These are phyloP conservation scores for Protomyces pachydermus DNA, from an alignment of 1,139 yeast species.

Conservation along the genomic window DNA sequence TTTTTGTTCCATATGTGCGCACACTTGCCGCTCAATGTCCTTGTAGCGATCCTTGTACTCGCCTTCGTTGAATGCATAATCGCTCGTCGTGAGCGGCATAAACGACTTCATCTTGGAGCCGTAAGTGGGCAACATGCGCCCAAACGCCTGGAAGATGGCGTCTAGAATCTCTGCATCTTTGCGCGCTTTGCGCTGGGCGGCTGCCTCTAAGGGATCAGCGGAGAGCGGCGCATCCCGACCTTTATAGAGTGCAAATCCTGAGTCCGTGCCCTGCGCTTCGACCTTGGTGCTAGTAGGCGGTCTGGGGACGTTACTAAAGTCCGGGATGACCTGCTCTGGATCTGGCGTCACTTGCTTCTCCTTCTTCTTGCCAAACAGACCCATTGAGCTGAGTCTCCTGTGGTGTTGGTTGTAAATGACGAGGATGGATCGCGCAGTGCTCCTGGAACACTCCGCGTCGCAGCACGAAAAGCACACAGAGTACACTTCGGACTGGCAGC, in stretches of 20 bases:
- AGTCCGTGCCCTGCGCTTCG: conserved; percentile 1
- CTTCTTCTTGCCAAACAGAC: conserved; percentile 17
- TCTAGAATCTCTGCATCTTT: conserved; percentile 16
- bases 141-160: conserved; percentile 22
- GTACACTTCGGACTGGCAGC: no score
- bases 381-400: neutral
- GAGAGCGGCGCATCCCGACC: neutral
- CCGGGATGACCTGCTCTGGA: neutral
- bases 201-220: conserved; percentile 13
- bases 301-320: conserved; percentile 2
- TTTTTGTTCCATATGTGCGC: conserved; percentile 9
- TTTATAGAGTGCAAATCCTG: conserved; percentile 5
- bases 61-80: conserved; percentile 24
- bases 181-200: conserved; percentile 8
- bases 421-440: neutral
- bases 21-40: conserved; percentile 11
- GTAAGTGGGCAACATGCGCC: conserved; percentile 13
- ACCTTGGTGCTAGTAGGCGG: neutral
- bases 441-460: no score
- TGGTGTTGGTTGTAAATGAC: neutral
- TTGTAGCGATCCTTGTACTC: conserved; percentile 20
- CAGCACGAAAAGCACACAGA: no score
- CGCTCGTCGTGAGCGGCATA: conserved; percentile 13
- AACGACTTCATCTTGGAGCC: conserved; percentile 18
- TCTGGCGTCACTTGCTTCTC: conserved; percentile 1